phyloP scores from a whole-genome alignment of 495 filamentous ascomycete species.

The Hypoxylon intermedium region DNA sequence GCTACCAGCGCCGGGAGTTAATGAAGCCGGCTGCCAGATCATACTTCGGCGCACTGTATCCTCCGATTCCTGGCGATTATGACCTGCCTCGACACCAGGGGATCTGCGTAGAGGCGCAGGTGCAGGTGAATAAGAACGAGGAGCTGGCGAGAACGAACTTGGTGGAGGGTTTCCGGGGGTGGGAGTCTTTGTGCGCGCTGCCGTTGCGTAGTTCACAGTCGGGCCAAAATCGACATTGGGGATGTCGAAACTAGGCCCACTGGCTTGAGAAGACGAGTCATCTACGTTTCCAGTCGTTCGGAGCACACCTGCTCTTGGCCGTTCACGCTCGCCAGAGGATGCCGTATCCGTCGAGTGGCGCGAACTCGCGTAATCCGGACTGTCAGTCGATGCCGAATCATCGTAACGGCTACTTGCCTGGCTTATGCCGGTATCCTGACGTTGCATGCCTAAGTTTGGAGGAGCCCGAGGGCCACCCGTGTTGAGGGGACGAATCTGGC shows the following conservation, averaged over 20 bases:
- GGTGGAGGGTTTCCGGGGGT: slow-evolving; percentile 21
- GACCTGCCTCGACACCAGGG: slow-evolving; percentile 46
- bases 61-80: slow-evolving; percentile 54
- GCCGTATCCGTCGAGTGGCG: slow-evolving; percentile 68
- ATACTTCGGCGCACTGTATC: slow-evolving; percentile 66
- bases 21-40: slow-evolving; percentile 77
- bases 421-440: slow-evolving; percentile 48
- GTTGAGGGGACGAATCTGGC: slow-evolving; percentile 49
- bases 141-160: slow-evolving; percentile 51
- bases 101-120: slow-evolving; percentile 48
- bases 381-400: slow-evolving; percentile 56
- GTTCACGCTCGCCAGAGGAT: slow-evolving; percentile 61
- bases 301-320: slow-evolving; percentile 80
- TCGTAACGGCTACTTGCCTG: slow-evolving; percentile 53
- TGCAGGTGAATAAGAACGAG: slow-evolving; percentile 49
- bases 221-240: slow-evolving; percentile 87
- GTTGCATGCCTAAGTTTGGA: slow-evolving; percentile 32
- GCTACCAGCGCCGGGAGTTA: slow-evolving; percentile 49
- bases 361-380: slow-evolving; percentile 73
- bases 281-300: slow-evolving; percentile 77
- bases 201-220: slow-evolving; percentile 70
- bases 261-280: slow-evolving; percentile 13
- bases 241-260: slow-evolving; percentile 57
- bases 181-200: slow-evolving; percentile 33
- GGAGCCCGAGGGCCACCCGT: slow-evolving; percentile 7